Conservation (phyloP, 352 stramenopile genomes). For the Pelagophyceae sp. region DNA sequence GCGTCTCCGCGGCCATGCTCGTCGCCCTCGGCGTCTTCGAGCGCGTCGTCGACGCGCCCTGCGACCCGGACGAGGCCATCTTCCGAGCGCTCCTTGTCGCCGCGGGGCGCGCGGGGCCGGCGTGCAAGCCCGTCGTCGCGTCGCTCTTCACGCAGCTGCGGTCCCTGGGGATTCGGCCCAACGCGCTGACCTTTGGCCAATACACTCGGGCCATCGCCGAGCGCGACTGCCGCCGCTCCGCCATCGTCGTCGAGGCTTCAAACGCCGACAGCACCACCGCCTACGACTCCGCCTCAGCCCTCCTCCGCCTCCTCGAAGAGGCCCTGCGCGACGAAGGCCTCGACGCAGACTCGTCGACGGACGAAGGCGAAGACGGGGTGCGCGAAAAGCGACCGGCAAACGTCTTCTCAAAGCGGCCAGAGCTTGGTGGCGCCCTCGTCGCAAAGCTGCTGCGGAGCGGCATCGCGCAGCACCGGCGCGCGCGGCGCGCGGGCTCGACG, state of each 20-base stretch:
- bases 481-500: background rate
- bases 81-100: background rate
- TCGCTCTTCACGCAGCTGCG: background rate
- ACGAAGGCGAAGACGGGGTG: background rate
- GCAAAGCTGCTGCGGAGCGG: no score
- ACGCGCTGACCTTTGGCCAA: background rate
- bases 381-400: no score
- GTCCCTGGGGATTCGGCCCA: background rate
- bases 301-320: background rate
- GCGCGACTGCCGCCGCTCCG: background rate
- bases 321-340: no score
- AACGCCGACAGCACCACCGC: background rate
- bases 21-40: background rate
- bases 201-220: background rate
- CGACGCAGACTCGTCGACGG: background rate
- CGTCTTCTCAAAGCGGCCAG: no score
- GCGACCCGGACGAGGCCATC: conserved; percentile 7
- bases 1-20: background rate
- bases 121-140: conserved; percentile 1
- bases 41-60: background rate
- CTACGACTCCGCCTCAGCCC: background rate
- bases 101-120: background rate
- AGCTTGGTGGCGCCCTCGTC: no score
- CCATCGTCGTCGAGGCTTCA: no score
- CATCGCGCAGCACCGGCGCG: background rate